Evolutionary conservation across 2,329 filamentous ascomycete genomes (phyloP).

Genomic region (Diplocarpon rosae): DNA sequence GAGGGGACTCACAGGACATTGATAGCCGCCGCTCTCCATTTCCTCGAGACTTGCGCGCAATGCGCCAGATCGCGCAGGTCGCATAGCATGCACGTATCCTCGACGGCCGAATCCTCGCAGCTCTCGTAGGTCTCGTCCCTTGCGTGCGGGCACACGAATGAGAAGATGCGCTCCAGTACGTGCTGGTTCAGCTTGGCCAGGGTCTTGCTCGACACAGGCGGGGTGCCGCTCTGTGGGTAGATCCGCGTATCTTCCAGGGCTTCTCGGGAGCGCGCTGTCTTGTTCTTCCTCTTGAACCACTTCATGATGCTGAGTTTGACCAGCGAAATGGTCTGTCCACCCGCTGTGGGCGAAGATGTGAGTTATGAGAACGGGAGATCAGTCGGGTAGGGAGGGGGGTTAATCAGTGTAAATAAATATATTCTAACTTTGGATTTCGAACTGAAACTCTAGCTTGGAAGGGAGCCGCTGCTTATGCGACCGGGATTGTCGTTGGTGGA

Average conservation of each 20-base stretch:
- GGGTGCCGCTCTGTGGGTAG: slow-evolving; percentile 11
- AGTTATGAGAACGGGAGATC: too few relatives aligned
- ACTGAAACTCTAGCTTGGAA: too few relatives aligned
- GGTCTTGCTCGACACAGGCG: slow-evolving; percentile 12
- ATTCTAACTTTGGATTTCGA: too few relatives aligned
- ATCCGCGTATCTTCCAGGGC: background rate
- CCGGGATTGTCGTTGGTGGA: too few relatives aligned
- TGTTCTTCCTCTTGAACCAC: slow-evolving; percentile 22
- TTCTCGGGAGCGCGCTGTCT: slow-evolving; percentile 5
- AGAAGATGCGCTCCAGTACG: slow-evolving; percentile 70
- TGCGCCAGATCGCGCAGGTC: slow-evolving; percentile 80
- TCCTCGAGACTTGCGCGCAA: slow-evolving; percentile 61
- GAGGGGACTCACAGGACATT: slow-evolving; percentile 47
- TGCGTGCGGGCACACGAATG: slow-evolving; percentile 73
- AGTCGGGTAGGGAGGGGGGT: too few relatives aligned
- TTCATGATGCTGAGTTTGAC: slow-evolving; percentile 16
- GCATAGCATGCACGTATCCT: slow-evolving; percentile 84
- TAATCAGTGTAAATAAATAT: too few relatives aligned
- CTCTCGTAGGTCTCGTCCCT: slow-evolving; percentile 67
- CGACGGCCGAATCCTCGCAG: slow-evolving; percentile 69
- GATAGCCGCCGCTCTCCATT: slow-evolving; percentile 50
- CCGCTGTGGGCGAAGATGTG: too few relatives aligned
- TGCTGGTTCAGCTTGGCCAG: slow-evolving; percentile 45
- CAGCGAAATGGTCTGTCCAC: too few relatives aligned
- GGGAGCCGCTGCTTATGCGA: too few relatives aligned